A percentile compares a stretch with the other conserved stretches of the same genome.
phyloP scores from a whole-genome alignment of 176 grass and related monocot genomes.

The barley (Hordeum vulgare) region DNA sequence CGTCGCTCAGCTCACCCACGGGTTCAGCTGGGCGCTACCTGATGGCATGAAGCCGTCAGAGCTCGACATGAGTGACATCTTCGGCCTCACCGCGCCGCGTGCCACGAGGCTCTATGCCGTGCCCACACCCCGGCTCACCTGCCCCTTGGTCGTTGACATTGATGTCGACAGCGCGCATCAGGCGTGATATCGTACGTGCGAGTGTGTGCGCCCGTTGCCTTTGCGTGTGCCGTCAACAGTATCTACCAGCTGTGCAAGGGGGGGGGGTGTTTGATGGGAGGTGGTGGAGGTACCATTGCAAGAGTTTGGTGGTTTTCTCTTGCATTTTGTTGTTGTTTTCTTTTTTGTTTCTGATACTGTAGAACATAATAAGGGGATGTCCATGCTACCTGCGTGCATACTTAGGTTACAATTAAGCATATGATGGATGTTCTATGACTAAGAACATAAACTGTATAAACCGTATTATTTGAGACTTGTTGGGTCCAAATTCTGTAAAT shows the following conservation, averaged over 20 bases:
- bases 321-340: not conserved
- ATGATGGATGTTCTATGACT: not conserved
- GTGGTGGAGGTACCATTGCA: not conserved
- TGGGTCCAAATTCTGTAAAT: not conserved
- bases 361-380: slow-evolving; percentile 23
- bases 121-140: slow-evolving; percentile 50
- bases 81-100: slow-evolving; percentile 84
- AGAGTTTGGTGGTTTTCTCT: not conserved
- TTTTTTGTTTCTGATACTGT: not conserved
- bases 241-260: not conserved
- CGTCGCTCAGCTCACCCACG: slow-evolving; percentile 66
- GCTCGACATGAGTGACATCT: slow-evolving; percentile 84
- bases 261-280: not conserved
- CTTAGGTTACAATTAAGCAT: not conserved
- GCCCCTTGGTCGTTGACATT: slow-evolving; percentile 10
- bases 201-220: no score
- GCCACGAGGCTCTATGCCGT: slow-evolving; percentile 61
- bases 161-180: not conserved
- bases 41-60: slow-evolving; percentile 72
- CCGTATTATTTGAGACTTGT: not conserved
- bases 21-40: slow-evolving; percentile 66
- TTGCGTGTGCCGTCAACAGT: not conserved
- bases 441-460: not conserved
- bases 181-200: not conserved
- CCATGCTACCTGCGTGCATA: not conserved